Evolutionary conservation across 1,284 basidiomycete species (phyloP).

Genomic region (Heimioporus retisporus): DNA sequence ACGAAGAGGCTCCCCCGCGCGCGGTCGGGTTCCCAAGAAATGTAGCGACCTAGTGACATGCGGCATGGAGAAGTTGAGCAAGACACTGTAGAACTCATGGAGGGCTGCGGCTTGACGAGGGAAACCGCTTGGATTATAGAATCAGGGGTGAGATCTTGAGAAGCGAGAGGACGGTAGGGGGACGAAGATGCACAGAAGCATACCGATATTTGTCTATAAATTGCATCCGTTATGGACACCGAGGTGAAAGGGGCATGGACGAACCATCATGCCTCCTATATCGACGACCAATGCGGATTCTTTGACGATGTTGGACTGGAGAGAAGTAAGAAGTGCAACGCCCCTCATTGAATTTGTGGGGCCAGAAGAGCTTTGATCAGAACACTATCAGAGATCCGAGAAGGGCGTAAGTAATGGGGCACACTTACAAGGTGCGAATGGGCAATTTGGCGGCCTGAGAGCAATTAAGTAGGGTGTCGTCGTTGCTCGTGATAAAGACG

Average conservation of each 20-base stretch:
- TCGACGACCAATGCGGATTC: slow-evolving; percentile 65
- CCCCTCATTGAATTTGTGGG: slow-evolving; percentile 77
- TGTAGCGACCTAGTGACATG: slow-evolving; percentile 48
- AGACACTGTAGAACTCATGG: slow-evolving; percentile 48
- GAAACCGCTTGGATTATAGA: slow-evolving; percentile 48
- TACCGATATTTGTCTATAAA: slow-evolving; percentile 46
- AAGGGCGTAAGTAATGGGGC: slow-evolving; percentile 15
- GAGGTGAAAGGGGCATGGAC: slow-evolving; percentile 28
- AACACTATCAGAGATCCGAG: slow-evolving; percentile 15
- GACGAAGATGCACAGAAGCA: slow-evolving; percentile 42
- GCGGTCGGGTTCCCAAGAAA: too few relatives aligned
- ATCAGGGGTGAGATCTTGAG: slow-evolving; percentile 21
- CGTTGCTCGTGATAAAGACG: slow-evolving; percentile 69
- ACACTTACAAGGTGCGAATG: slow-evolving; percentile 63
- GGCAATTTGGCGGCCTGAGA: slow-evolving; percentile 64
- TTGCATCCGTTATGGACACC: slow-evolving; percentile 24
- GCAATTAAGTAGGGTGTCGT: slow-evolving; percentile 66
- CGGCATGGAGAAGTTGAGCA: slow-evolving; percentile 50
- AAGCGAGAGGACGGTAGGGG: background rate
- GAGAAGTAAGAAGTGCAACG: slow-evolving; percentile 62
- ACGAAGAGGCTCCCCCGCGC: too few relatives aligned
- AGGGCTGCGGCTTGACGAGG: slow-evolving; percentile 62
- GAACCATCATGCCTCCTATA: slow-evolving; percentile 65
- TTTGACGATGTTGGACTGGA: slow-evolving; percentile 46
- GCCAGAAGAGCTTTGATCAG: slow-evolving; percentile 56